These are phyloP conservation scores for Penicillium sp. DNA, from an alignment of 2,329 filamentous ascomycete species.

Conservation along the genomic window DNA sequence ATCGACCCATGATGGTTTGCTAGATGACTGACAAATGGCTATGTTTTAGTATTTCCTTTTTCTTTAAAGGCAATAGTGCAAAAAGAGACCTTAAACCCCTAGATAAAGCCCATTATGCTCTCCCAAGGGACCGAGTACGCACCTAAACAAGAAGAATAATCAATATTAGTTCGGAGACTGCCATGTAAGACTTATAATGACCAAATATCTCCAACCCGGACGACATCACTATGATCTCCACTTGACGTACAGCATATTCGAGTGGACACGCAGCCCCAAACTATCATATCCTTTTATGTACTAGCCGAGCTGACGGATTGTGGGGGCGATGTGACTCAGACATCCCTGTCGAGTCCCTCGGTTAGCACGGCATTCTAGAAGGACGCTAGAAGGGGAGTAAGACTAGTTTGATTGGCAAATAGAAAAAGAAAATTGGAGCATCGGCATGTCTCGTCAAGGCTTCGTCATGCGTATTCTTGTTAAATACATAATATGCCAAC, in stretches of 20 bases:
- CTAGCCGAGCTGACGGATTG: constrained; percentile 5
- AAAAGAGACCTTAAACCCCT: neutral
- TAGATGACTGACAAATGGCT: too few relatives aligned
- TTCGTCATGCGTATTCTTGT: constrained; percentile 1
- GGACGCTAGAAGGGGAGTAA: constrained; percentile 20
- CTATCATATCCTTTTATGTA: neutral
- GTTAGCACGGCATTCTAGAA: constrained; percentile 22
- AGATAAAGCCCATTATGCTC: neutral
- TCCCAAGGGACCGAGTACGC: neutral
- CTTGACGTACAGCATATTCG: neutral
- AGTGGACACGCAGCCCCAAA: neutral
- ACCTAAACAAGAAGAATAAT: neutral
- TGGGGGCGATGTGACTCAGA: constrained; percentile 4
- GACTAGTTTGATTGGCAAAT: constrained; percentile 8
- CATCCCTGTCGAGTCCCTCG: constrained; percentile 1
- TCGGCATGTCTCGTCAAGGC: neutral
- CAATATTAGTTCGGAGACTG: neutral
- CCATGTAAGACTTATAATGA: neutral
- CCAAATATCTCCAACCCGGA: neutral
- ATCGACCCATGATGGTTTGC: neutral
- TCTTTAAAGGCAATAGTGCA: neutral
- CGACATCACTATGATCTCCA: neutral
- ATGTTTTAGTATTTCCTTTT: neutral
- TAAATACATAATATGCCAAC: neutral
- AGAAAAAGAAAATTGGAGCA: neutral